Base-by-base conservation (phyloP, 2,329 filamentous ascomycete genomes). In the Pseudogymnoascus sp. region DNA sequence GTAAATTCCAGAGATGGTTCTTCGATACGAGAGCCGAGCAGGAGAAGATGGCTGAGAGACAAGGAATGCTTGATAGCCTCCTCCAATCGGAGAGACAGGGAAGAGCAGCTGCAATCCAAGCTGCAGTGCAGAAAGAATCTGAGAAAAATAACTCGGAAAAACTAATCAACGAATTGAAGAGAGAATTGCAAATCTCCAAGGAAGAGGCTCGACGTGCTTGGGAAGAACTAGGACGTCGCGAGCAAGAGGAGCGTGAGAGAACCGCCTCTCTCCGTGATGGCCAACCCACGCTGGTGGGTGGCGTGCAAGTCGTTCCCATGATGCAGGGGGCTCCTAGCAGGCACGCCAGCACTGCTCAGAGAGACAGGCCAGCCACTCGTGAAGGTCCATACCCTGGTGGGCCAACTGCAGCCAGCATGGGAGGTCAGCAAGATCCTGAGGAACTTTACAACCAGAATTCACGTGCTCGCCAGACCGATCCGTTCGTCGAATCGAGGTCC, bases 1-100 rank as follows among this genome's bases (percentile, higher is more conserved):
- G 94, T 65, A 97, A 97, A 72, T 99, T 99, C 69, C 94, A 99
- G 75, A 84, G 94, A 58, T 99, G 94, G 94, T 97, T 97, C 75
- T 96, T 96, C 68, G 94, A 99, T 72, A 96, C 92, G 6, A 83
- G 92, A 59, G 83, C 87, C 32, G 92, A 97, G 67, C 85, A 96
- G 66, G 94, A 97, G 76, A 86, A 89, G 28, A 82, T 87, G 58
- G 88, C 90, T 66, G 94, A 97, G 74, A 80, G 89, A 37, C 89
- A 91, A 61, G 91, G 85, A 2, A 84, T 92, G 70, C 76, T 96
- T n/a, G 87, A 95, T 69, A 79, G 81, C 34, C 82, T 86, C 39
- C 76, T 97, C n/a, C 81, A 87, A 47, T 81, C 85, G 38, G 92
- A 97, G 74, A 82, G 89, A 60, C 82, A 84, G 64, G 84, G 82